Base-by-base conservation (phyloP, 2,329 filamentous ascomycete genomes). In the Chaetomium sp. region DNA sequence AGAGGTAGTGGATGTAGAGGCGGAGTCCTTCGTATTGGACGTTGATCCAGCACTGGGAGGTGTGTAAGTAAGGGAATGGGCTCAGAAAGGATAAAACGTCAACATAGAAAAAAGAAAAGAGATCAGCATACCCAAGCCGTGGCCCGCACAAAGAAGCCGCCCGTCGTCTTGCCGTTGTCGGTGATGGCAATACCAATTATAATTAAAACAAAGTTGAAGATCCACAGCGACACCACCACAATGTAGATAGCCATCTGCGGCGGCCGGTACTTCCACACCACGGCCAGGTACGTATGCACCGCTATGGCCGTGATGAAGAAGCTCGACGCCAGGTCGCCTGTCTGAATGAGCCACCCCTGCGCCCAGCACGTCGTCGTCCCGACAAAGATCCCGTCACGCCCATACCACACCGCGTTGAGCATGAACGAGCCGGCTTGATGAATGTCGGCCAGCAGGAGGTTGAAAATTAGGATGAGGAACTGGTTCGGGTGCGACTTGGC, bases 1-100 rank as follows among this genome's bases (percentile, higher is more conserved):
- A 86, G 51, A 85, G 68, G 63, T 86, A 86, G 62, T 86, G 82
- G 1, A 80, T 74, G 66, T 76, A 76, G 1, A 87, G 72, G 46
- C 82, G 80, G 36, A 83, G 71, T 11, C 67, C 66, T 47, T 76
- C 72, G 57, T 79, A 80, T 14, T 73, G 66, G 12, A 75, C 66
- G 57, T 79, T 80, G 27, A 86, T 76, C 83, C 83, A 87, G 66
- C 84, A 86, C 81, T 78, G 60, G 5, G 10, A 10, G 19, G 5
- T 4, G 37, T 38, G 37, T 38, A 12, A 9, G 40, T 37, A 12
- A 49, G 27, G 5, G 11, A 19, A 5, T 14, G 32, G 7, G 36
- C 5, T n/a, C n/a, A 33, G 19, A 32, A 33, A 33, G 19, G 43
- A 41, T 12, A 12, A 38, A 36, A 35, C 34, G 46, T 38, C 14